Evolutionary conservation across 805 yeast species (phyloP), one percentile per base, ranked within the genome.

Genomic region (Ogataea ramenticola): DNA sequence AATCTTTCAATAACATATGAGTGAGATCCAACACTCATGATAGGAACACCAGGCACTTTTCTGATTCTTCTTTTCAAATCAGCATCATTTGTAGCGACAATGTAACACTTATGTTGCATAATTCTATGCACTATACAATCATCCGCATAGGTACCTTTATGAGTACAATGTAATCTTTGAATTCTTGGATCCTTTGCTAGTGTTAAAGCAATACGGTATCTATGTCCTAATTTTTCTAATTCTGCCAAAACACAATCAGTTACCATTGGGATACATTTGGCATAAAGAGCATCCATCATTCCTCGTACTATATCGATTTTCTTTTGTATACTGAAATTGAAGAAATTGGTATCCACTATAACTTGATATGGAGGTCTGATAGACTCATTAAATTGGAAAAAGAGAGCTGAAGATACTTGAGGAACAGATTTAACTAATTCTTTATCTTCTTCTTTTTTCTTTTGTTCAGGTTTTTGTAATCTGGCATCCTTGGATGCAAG

Each of bases 231-330:
- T 61, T 93, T 93, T 57, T 93, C 99, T 64, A 93, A 72, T 70
- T 93, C 99, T 0, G 99, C 99, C 83, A 93, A 79, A 20, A 93
- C 99, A 69, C 99, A 93, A 64, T 93, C 99, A 3, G 99, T 93
- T 37, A 93, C 82, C 41, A 90, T 77, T 12, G 98, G 98, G 40
- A 91, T 87, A 70, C 97, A 89, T 60, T 93, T 88, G 38, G 99
- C 99, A 60, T 83, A 83, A 34, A 91, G 68, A 46, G 95, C 77
- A 62, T 91, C 98, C 98, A 93, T 91, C 84, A 93, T 84, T 12
- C 97, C 99, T 55, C 89, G 77, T n/a, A 88, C 90, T 10, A 93
- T 70, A 61, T 93, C 99, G 43, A 93, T 81, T 58, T 93, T 93
- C 69, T 93, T 93, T 63, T 89, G 97, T 52, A 93, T 91, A 50